Evolutionary conservation across 2,329 filamentous ascomycete species (phyloP).

Genomic region (Incumbomyces lentus): DNA sequence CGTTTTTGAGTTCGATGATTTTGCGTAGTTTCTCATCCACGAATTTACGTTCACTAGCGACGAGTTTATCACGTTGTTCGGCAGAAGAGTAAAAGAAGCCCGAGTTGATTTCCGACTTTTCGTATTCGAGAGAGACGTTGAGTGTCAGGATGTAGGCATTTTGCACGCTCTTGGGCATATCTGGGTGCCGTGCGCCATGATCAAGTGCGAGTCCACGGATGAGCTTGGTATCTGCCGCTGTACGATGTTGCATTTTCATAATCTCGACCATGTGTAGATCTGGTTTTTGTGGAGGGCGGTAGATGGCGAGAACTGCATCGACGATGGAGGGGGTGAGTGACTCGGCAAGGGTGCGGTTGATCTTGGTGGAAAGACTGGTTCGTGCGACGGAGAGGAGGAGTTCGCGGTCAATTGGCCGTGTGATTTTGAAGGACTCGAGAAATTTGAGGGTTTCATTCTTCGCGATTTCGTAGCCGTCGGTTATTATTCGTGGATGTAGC

Average conservation of each 20-base stretch:
- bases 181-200: slow-evolving; percentile 89
- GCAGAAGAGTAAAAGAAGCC: slow-evolving; percentile 97
- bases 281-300: slow-evolving; percentile 78
- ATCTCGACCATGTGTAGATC: slow-evolving; percentile 99
- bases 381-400: slow-evolving; percentile 85
- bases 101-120: slow-evolving; percentile 98
- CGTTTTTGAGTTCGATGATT: slow-evolving; percentile 96
- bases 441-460: slow-evolving; percentile 93
- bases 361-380: slow-evolving; percentile 89
- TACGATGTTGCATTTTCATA: slow-evolving; percentile 99
- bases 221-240: slow-evolving; percentile 88
- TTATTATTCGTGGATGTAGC: slow-evolving; percentile 92
- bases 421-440: slow-evolving; percentile 85
- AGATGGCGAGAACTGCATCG: slow-evolving; percentile 90
- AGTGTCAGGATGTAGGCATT: slow-evolving; percentile 92
- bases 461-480: slow-evolving; percentile 93
- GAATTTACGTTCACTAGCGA: slow-evolving; percentile 91
- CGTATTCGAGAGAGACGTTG: slow-evolving; percentile 95
- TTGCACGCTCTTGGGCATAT: slow-evolving; percentile 94
- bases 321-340: slow-evolving; percentile 92
- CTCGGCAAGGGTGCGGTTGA: slow-evolving; percentile 78
- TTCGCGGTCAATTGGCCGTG: slow-evolving; percentile 81
- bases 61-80: slow-evolving; percentile 93
- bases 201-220: slow-evolving; percentile 88
- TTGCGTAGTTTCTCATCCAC: slow-evolving; percentile 94